A percentile compares a stretch with the other conserved stretches of the same genome.
phyloP scores from a whole-genome alignment of 768 basidiomycete genomes.

The Lactarius psammicola region DNA sequence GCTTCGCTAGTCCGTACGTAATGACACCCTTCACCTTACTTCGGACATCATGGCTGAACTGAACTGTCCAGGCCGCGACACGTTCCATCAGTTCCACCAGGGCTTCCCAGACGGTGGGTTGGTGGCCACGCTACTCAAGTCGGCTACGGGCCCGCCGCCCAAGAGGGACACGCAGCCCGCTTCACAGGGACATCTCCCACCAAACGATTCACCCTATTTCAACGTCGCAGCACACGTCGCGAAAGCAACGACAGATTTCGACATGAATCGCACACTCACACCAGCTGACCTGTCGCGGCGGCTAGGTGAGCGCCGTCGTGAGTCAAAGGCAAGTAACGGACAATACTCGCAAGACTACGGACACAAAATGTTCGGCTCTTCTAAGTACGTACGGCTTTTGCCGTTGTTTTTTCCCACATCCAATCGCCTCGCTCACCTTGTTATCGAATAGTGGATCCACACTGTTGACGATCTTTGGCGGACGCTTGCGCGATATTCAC shows the following conservation, averaged over 20 bases:
- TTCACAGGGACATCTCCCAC: background rate
- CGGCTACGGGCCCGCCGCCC: constrained; percentile 55
- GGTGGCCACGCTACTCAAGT: constrained; percentile 55
- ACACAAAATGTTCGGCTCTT: constrained; percentile 64
- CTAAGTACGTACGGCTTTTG: constrained; percentile 51
- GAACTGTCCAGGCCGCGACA: constrained; percentile 52
- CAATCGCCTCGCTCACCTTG: background rate
- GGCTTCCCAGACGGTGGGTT: constrained; percentile 45
- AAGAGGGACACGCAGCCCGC: background rate
- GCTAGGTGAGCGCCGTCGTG: constrained; percentile 58
- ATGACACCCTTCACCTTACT: no score
- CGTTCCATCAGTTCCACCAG: constrained; percentile 50
- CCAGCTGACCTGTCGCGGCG: constrained; percentile 55
- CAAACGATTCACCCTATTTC: constrained; percentile 19
- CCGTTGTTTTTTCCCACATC: background rate
- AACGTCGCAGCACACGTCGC: constrained; percentile 11
- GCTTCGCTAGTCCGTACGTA: constrained; percentile 57
- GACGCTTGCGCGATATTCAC: constrained; percentile 53
- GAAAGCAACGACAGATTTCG: constrained; percentile 10
- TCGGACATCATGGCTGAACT: background rate
- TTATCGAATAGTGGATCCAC: constrained; percentile 52
- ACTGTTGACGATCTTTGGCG: constrained; percentile 64
- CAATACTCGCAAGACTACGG: constrained; percentile 49
- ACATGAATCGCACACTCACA: constrained; percentile 44
- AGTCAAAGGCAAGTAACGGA: constrained; percentile 52